Evolutionary conservation across 2,329 filamentous ascomycete species (phyloP).

Genomic region (Monilinia laxa): DNA sequence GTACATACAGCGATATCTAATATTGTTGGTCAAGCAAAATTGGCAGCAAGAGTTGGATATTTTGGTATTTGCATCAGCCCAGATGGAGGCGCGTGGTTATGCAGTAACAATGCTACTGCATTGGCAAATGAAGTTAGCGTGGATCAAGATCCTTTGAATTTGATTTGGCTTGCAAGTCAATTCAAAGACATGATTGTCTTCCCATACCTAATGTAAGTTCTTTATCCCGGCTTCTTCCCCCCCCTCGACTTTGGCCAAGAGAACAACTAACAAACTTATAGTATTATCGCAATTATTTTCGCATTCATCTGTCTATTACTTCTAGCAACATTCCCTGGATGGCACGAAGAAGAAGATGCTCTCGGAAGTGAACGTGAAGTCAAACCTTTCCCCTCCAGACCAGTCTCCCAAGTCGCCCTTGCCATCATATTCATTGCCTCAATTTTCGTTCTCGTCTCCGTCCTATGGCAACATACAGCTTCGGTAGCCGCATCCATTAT

Average conservation of each 20-base stretch:
- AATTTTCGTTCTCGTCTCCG: conserved; percentile 71
- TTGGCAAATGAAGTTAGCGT: conserved; percentile 85
- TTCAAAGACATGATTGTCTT: conserved; percentile 99
- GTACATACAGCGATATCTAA: conserved; percentile 83
- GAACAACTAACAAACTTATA: conserved; percentile 42
- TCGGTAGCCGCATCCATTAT: conserved; percentile 94
- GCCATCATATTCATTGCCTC: conserved; percentile 83
- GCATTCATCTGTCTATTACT: conserved; percentile 95
- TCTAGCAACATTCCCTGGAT: conserved; percentile 93
- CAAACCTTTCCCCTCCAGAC: conserved; percentile 88
- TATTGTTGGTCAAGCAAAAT: conserved; percentile 78
- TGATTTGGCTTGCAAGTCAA: conserved; percentile 94
- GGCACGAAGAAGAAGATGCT: conserved; percentile 87
- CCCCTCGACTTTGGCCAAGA: background rate
- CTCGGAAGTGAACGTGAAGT: conserved; percentile 83
- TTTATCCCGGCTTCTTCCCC: background rate
- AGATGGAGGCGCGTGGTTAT: conserved; percentile 87
- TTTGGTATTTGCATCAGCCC: conserved; percentile 97
- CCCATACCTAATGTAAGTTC: conserved; percentile 83
- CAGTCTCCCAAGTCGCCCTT: conserved; percentile 88
- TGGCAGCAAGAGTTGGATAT: conserved; percentile 93
- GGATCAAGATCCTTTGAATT: conserved; percentile 92
- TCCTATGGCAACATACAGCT: conserved; percentile 90
- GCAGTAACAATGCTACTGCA: conserved; percentile 94
- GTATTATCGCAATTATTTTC: conserved; percentile 96